These are phyloP conservation scores for Dactylorhiza incarnata DNA, from an alignment of 106 monocot species.

Conservation along the genomic window DNA sequence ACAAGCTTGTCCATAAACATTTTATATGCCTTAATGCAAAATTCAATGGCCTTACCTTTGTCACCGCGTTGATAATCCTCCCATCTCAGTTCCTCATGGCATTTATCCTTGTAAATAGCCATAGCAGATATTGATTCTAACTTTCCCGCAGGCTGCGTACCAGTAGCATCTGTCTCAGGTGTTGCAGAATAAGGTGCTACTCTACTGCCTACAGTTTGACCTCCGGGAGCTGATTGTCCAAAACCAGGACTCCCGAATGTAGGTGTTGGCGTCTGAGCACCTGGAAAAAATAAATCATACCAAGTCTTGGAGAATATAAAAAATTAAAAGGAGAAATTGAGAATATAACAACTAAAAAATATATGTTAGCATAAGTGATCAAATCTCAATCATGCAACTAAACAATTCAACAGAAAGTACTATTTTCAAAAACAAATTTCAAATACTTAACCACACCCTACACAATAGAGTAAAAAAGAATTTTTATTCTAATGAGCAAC, in stretches of 20 bases:
- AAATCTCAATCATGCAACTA: not conserved
- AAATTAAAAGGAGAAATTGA: not conserved
- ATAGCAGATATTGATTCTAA: slow-evolving; percentile 96
- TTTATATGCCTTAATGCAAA: not conserved
- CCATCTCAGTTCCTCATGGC: slow-evolving; percentile 97
- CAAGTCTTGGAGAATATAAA: not conserved
- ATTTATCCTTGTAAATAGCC: slow-evolving; percentile 91
- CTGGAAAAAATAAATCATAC: slow-evolving; percentile 26
- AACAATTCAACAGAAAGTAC: not conserved
- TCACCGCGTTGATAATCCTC: slow-evolving; percentile 98
- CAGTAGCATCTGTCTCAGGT: slow-evolving; percentile 49
- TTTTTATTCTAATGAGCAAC: not conserved
- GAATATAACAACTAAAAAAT: not conserved
- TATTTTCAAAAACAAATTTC: not conserved
- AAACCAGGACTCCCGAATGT: slow-evolving; percentile 68
- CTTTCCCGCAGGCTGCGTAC: slow-evolving; percentile 61
- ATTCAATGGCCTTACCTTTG: slow-evolving; percentile 47
- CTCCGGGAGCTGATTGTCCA: slow-evolving; percentile 53
- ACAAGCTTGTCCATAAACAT: not conserved
- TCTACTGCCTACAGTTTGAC: slow-evolving; percentile 67
- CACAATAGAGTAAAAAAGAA: not conserved
- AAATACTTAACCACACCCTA: not conserved
- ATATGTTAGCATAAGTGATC: not conserved
- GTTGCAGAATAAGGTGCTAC: slow-evolving; percentile 55
- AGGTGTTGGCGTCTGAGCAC: slow-evolving; percentile 58